phyloP scores from a whole-genome alignment of 2,329 filamentous ascomycete genomes.

The Drechslerella stenobrocha region DNA sequence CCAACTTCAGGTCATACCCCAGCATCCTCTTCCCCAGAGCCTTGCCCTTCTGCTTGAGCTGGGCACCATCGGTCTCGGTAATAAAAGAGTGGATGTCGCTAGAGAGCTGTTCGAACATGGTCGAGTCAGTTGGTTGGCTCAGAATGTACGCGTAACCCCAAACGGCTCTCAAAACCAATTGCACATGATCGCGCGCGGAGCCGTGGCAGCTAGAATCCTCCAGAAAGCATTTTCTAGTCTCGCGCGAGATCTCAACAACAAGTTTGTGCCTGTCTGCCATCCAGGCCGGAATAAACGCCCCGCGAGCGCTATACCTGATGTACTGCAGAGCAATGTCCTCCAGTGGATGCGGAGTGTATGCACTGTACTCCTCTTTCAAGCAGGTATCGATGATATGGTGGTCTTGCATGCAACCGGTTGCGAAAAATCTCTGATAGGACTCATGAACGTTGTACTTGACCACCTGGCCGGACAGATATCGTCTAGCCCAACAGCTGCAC shows the following conservation, averaged over 20 bases:
- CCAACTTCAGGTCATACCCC: neutral
- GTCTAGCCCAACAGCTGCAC: constrained; percentile 28
- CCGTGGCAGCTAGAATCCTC: constrained; percentile 12
- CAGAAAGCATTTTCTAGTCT: constrained; percentile 14
- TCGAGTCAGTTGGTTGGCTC: neutral
- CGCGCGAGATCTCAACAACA: neutral
- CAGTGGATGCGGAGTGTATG: constrained; percentile 3
- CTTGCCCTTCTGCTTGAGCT: neutral
- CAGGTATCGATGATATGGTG: constrained; percentile 1
- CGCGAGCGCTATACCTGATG: neutral
- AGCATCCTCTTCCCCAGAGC: constrained; percentile 8
- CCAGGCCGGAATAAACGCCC: constrained; percentile 15
- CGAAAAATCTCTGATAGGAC: constrained; percentile 12
- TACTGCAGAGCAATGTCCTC: constrained; percentile 21
- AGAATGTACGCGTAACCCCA: constrained; percentile 10
- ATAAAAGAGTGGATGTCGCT: neutral
- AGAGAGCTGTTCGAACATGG: neutral
- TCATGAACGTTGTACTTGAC: constrained; percentile 5
- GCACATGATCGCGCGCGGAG: constrained; percentile 11
- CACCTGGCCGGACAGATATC: constrained; percentile 2
- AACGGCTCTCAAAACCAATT: constrained; percentile 16
- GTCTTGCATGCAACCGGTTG: constrained; percentile 23
- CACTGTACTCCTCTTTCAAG: neutral
- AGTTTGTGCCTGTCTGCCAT: constrained; percentile 19
- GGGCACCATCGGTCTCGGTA: neutral